Base-by-base conservation (phyloP, 257 asterid species). In the Solanum paucissectum region DNA sequence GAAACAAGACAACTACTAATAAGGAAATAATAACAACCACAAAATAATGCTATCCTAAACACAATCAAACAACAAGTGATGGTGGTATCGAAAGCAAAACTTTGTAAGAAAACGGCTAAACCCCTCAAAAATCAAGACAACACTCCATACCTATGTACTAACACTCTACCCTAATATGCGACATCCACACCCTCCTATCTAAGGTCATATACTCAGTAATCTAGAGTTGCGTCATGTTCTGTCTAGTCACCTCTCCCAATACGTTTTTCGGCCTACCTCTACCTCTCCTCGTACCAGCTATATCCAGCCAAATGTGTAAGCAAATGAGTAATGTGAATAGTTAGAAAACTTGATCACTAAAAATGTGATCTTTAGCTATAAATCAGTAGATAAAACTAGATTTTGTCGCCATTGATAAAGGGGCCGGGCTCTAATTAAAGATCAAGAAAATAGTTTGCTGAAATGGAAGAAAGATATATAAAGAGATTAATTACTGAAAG, bases 191-290 rank as follows among this genome's bases (percentile, higher is more conserved):
- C 12, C 13, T 58, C 68, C 5, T 21, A 58, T 58, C 27, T 58
- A 21, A 58, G 27, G 12, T 20, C 66, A 21, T 8, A 1, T 58
- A 0, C 68, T 21, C 12, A 0, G 5, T 58, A 58, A 60, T 60
- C 27, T 60, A 8, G 12, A 60, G 27, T 3, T 60, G 68, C 12
- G 12, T 0, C 68, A 60, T 8, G 2, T 21, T 5, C 12, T 8
- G 5, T 58, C 12, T 20, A 58, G 20, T 58, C 27, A 58, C 27
- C 27, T 58, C 2, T 58, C 25, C 68, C 68, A 21, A 58, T 58
- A 58, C 68, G 7, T 58, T 58, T 0, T 21, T 58, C 2, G 2
- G 27, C 2, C 12, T 58, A 58, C 68, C 64, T 55, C n/a, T 55
- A 7, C 0, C 68, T 58, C 68, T 60, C 68, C 5, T 60, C 27